phyloP scores from a whole-genome alignment of 2,329 filamentous ascomycete genomes.

The Fusarium falciforme region DNA sequence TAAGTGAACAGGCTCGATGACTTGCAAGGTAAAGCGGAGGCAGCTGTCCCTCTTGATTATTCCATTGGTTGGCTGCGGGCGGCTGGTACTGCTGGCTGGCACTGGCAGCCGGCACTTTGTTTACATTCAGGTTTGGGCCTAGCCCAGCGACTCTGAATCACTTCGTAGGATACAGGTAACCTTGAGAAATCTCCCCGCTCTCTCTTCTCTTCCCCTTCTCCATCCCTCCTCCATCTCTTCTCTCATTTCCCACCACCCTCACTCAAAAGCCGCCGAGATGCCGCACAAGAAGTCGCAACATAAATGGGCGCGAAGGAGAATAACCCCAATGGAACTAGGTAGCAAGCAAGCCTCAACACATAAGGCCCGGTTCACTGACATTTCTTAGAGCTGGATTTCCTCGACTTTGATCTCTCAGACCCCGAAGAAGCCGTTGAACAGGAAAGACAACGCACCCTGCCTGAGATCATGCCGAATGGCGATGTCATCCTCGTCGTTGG shows the following conservation, averaged over 20 bases:
- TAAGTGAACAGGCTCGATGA: fast-evolving
- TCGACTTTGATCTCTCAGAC: too few relatives aligned
- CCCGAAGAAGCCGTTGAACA: too few relatives aligned
- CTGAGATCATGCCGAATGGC: background rate
- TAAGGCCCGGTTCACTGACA: background rate
- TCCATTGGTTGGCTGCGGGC: background rate
- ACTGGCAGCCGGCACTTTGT: background rate
- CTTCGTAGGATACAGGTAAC: too few relatives aligned
- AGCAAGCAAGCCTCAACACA: too few relatives aligned
- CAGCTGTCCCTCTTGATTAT: background rate
- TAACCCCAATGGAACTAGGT: too few relatives aligned
- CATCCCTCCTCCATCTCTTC: background rate
- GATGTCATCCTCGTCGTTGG: background rate
- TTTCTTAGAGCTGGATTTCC: too few relatives aligned
- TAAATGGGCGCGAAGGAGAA: too few relatives aligned
- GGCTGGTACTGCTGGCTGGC: background rate
- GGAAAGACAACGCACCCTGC: background rate
- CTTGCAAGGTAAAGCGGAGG: background rate
- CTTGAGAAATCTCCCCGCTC: too few relatives aligned
- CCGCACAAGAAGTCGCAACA: too few relatives aligned
- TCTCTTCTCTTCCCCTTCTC: background rate
- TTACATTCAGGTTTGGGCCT: background rate
- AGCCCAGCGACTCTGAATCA: background rate
- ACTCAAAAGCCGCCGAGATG: too few relatives aligned
- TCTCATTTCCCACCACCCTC: background rate